Evolutionary conservation across 192 early-diverging fungal genomes (phyloP).

Genomic region (Funneliformis geosporum): DNA sequence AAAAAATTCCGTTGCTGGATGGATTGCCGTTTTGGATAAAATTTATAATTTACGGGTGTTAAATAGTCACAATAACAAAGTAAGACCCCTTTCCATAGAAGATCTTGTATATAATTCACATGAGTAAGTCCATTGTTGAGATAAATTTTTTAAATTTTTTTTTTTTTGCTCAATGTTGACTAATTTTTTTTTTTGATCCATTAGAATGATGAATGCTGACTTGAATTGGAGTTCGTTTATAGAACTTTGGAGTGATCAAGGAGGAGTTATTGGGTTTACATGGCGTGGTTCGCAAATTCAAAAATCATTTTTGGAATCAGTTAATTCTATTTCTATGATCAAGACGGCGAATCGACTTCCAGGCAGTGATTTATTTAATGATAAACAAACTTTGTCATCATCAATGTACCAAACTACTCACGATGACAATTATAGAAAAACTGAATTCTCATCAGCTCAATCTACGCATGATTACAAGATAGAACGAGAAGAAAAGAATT

Average conservation of each 20-base stretch:
- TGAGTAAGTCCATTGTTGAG: not conserved
- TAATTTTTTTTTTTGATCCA: not conserved
- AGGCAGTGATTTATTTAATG: not conserved
- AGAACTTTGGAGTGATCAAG: conserved; percentile 1
- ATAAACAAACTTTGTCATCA: not conserved
- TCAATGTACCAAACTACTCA: not conserved
- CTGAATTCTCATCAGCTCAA: too few relatives aligned
- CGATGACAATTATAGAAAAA: too few relatives aligned
- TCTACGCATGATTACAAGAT: not conserved
- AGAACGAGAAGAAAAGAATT: not conserved
- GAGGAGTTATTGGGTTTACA: not conserved
- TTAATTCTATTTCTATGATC: not conserved
- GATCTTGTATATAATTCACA: conserved; percentile 8
- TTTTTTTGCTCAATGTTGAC: not conserved
- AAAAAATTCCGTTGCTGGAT: not conserved
- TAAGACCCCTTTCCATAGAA: not conserved
- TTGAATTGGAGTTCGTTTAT: conserved; percentile 3
- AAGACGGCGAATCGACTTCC: not conserved
- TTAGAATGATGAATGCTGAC: not conserved
- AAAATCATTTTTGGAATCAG: not conserved
- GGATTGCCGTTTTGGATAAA: not conserved
- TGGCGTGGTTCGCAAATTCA: not conserved
- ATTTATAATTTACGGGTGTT: not conserved
- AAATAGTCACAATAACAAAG: not conserved
- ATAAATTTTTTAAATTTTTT: not conserved